Conservation (phyloP, 331 rosid species). For the Phaseolus coccineus region DNA sequence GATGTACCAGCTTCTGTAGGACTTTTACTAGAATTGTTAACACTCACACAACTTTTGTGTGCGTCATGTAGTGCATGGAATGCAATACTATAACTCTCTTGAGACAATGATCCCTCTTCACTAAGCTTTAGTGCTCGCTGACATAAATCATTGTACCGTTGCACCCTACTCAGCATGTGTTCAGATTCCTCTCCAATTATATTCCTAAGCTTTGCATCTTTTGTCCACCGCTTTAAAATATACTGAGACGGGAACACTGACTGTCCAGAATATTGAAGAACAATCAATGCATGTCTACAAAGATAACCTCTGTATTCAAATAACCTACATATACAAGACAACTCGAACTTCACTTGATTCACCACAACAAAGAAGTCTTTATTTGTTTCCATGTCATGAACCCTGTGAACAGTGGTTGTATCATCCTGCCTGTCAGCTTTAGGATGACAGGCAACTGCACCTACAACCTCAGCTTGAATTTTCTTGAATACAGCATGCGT, state of each 20-base stretch:
- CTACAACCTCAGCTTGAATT: constrained; percentile 92
- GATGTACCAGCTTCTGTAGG: constrained; percentile 77
- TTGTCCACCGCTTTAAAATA: constrained; percentile 92
- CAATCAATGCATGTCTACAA: constrained; percentile 93
- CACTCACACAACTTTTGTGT: constrained; percentile 64
- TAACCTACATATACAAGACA: constrained; percentile 83
- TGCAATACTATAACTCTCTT: constrained; percentile 81
- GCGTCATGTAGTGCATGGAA: constrained; percentile 76
- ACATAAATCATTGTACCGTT: constrained; percentile 79
- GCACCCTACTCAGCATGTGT: constrained; percentile 67
- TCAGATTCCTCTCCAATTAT: constrained; percentile 70
- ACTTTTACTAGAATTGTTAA: constrained; percentile 68
- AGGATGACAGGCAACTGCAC: constrained; percentile 96
- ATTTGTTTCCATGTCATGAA: constrained; percentile 80
- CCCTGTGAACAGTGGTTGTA: constrained; percentile 57
- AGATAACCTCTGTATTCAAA: constrained; percentile 94
- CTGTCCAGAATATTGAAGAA: constrained; percentile 84
- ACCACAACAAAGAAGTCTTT: constrained; percentile 74
- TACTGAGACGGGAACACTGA: constrained; percentile 80
- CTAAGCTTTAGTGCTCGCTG: constrained; percentile 79
- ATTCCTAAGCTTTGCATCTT: constrained; percentile 79
- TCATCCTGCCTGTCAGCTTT: constrained; percentile 83
- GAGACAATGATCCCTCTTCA: constrained; percentile 89
- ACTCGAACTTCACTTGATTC: constrained; percentile 73
- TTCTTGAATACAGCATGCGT: constrained; percentile 91